Base-by-base conservation (phyloP, 345 rosid species). In the Reutealis trisperma region DNA sequence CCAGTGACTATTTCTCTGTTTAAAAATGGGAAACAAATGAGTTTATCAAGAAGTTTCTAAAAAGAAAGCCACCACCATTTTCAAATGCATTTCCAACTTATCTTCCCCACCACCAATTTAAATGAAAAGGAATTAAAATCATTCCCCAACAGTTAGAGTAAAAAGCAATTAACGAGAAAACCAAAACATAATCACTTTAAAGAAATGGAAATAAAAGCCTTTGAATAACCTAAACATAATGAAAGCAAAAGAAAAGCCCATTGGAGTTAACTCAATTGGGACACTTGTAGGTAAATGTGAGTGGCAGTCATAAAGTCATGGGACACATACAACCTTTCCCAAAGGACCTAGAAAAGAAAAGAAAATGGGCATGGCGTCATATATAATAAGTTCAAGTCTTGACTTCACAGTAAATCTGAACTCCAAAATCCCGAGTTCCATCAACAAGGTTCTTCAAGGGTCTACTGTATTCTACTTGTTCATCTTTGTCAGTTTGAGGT, bases 1-100 rank as follows among this genome's bases (percentile, higher is more conserved):
- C 99, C 98, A 96, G 72, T 96, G 99, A 83, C 92, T 96, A 79
- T 92, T 96, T 84, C 97, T 92, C 99, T 96, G 88, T 82, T 89
- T 42, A 72, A 85, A 77, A 66, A 34, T 68, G 32, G 44, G 71
- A 37, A 65, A 65, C 24, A 21, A 60, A 34, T 47, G 45, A 51
- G 72, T 74, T 22, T 65, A 32, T 47, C 59, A 16, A 76, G 42
- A 75, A 16, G n/a, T 69, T 58, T 47, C 45, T 45, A 42, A 42
- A 49, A 45, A 57, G 18, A 24, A 67, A 66, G 66, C 32, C 63
- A 63, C 30, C 49, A 45, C 5, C 13, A 21, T 37, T 49, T 27
- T 76, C 62, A 67, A 59, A 60, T 61, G 37, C 73, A 67, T 49
- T 62, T 65, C 61, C 27, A 74, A 9, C 16, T 72, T 15, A 15